Evolutionary conservation across 2,329 filamentous ascomycete genomes (phyloP), one percentile per base, ranked within the genome.

Genomic region (Diaporthe velutina): DNA sequence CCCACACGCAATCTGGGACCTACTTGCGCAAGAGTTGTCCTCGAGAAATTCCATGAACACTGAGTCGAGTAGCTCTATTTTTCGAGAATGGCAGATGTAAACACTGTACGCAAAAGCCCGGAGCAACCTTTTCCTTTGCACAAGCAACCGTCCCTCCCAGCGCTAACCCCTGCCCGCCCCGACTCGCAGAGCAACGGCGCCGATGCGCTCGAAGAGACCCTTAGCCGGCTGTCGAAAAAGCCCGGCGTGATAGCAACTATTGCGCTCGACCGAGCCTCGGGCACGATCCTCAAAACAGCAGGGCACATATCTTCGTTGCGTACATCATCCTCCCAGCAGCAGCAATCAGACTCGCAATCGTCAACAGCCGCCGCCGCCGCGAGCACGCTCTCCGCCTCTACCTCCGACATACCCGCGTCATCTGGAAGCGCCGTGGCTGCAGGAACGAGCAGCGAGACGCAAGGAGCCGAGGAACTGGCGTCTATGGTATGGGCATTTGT

Each of bases 161-260:
- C 38, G 80, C 58, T 68, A 54, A 68, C 64, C 48, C 64, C 45
- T 68, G 64, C 48, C 45, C 64, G 64, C 57, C n/a, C 35, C 42
- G 64, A 64, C 64, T 71, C 79, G 77, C 78, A 86, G 83, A 78
- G 82, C 71, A 86, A 85, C 78, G 86, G 86, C 77, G 87, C 90
- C 75, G 92, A 94, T 79, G 90, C 89, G 55, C 88, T 94, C 75
- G 89, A 91, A 70, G 90, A 91, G 86, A 85, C 90, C 76, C 89
- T 96, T 75, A 90, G 89, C 61, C 92, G 93, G 25, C 87, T 97
- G 58, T 91, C 93, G 54, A 93, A 93, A 81, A 96, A 96, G 80
- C 90, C 93, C 40, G 94, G 93, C 76, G 94, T 97, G 70, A 93
- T 94, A 82, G 94, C 93, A 78, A 94, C 93, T 73, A 88, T 97